Conservation (phyloP, 768 basidiomycete genomes). For the Mycena venus region DNA sequence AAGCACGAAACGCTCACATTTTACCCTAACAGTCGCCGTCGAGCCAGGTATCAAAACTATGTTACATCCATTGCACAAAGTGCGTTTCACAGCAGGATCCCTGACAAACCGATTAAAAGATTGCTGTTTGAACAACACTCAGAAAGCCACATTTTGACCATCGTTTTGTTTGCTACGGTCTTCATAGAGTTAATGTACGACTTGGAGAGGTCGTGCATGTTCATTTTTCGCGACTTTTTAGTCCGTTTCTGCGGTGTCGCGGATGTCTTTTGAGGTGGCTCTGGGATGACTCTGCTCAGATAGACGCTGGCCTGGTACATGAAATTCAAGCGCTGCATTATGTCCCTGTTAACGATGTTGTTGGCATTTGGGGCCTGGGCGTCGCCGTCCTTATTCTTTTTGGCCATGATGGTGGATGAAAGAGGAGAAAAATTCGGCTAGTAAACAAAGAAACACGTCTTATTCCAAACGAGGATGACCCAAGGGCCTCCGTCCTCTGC, state of each 20-base stretch:
- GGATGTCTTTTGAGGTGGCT: slow-evolving; percentile 8
- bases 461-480: slow-evolving; percentile 45
- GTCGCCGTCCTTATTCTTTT: slow-evolving; percentile 69
- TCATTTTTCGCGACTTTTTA: slow-evolving; percentile 42
- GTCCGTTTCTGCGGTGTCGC: slow-evolving; percentile 35
- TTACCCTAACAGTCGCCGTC: slow-evolving; percentile 74
- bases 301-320: slow-evolving; percentile 86
- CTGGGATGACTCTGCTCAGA: slow-evolving; percentile 56
- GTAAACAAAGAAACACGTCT: slow-evolving; percentile 14
- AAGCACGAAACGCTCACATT: slow-evolving; percentile 59
- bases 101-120: slow-evolving; percentile 55
- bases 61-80: slow-evolving; percentile 79
- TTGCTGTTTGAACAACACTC: background rate
- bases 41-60: slow-evolving; percentile 76
- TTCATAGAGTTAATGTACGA: slow-evolving; percentile 77
- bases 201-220: slow-evolving; percentile 68
- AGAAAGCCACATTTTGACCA: slow-evolving; percentile 74
- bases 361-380: slow-evolving; percentile 62
- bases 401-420: slow-evolving; percentile 64
- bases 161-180: slow-evolving; percentile 79
- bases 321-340: slow-evolving; percentile 87
- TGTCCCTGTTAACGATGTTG: slow-evolving; percentile 76
- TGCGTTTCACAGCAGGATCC: slow-evolving; percentile 88
- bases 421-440: background rate
- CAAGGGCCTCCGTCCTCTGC: slow-evolving; percentile 56